phyloP scores from a whole-genome alignment of 75 land plant genomes.

The Picea sitchensis region DNA sequence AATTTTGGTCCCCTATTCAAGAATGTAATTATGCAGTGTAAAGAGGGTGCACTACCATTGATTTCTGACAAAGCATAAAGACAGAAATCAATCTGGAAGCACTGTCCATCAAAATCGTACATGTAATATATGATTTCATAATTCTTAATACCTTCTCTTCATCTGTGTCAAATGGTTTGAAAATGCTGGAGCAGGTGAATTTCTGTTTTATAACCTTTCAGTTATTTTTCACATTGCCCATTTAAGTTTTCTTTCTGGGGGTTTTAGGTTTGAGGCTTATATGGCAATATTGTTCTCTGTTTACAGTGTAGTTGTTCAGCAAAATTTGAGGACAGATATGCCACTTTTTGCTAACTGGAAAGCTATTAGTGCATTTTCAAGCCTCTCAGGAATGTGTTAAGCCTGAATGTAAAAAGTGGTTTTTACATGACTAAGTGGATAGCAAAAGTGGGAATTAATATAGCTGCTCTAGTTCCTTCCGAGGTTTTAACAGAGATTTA shows the following conservation, averaged over 20 bases:
- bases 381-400: not conserved
- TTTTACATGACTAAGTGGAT: not conserved
- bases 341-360: slow-evolving; percentile 11
- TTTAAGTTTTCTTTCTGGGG: not conserved
- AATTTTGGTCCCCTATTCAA: not conserved
- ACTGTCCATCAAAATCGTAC: not conserved
- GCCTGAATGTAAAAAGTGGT: slow-evolving; percentile 5
- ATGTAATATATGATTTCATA: slow-evolving; percentile 8
- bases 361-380: slow-evolving; percentile 9
- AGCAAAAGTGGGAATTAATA: not conserved
- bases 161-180: slow-evolving; percentile 6
- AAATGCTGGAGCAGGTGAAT: slow-evolving; percentile 3
- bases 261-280: slow-evolving; percentile 5
- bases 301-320: slow-evolving; percentile 3
- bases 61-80: not conserved
- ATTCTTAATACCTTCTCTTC: not conserved
- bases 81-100: not conserved
- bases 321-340: slow-evolving; percentile 6
- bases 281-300: slow-evolving; percentile 6
- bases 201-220: not conserved
- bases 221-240: not conserved
- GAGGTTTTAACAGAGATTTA: slow-evolving; percentile 11
- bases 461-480: slow-evolving; percentile 6
- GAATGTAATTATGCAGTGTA: not conserved
- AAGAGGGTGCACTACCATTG: not conserved